Conservation (phyloP, 257 asterid species). For the Leonotis leonurus region DNA sequence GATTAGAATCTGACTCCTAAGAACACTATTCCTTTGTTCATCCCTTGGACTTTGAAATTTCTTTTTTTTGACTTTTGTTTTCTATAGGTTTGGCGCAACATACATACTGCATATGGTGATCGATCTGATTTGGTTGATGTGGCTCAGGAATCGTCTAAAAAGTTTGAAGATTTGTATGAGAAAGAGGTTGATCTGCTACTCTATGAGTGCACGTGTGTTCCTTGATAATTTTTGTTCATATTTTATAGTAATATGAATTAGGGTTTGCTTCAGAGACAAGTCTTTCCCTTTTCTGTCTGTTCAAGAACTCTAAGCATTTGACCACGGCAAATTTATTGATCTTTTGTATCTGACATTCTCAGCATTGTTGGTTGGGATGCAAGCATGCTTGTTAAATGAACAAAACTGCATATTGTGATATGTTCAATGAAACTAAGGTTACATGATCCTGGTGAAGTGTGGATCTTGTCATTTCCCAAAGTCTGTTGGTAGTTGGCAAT, state of each 20-base stretch:
- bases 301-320: neutral
- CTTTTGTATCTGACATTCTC: neutral
- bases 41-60: constrained; percentile 1
- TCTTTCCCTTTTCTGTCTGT: neutral
- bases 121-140: constrained; percentile 53
- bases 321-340: neutral
- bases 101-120: constrained; percentile 63
- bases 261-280: constrained; percentile 2
- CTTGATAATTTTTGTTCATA: neutral
- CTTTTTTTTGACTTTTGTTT: constrained; percentile 13
- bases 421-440: no score
- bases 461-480: neutral
- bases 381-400: neutral
- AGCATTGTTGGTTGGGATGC: neutral
- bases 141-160: constrained; percentile 58
- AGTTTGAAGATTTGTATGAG: constrained; percentile 67
- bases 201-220: constrained; percentile 6
- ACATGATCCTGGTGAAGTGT: neutral
- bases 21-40: neutral
- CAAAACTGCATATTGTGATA: neutral
- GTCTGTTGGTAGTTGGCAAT: no score
- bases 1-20: no score
- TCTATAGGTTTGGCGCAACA: constrained; percentile 74
- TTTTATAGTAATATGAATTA: neutral
- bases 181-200: constrained; percentile 58